Base-by-base conservation (phyloP, 129 eudicot species). In the Artemisia annua region DNA sequence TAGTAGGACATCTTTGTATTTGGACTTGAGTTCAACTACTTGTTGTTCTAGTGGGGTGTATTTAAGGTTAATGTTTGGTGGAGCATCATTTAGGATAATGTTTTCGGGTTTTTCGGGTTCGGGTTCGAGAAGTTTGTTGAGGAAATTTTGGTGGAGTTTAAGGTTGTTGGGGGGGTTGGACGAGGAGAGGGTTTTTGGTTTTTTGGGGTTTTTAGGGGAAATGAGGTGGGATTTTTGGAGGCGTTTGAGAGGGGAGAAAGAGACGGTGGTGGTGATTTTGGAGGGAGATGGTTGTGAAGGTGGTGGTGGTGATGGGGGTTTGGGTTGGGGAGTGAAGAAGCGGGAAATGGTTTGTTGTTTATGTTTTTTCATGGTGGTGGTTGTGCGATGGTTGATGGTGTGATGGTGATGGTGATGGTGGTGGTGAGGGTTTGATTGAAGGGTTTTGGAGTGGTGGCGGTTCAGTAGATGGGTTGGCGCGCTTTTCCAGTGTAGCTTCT, bases 341-440 rank as follows among this genome's bases (percentile, higher is more conserved):
- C 96, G 93, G 78, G 99, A 94, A 62, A 94, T 90, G 4, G 80
- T 86, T 79, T 86, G 89, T 75, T 94, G 99, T 69, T 90, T 94
- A 64, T 90, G 91, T 60, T 90, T 94, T 3, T 89, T 91, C 99
- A 94, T 94, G 71, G 57, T 94, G 71, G 57, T 51, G 80, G 70
- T 43, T 35, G 43, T 35, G 54, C 2, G 30, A 16, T 59, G 68
- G 53, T 50, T 58, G 76, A 20, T 32, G 69, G 56, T 67, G 67
- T 43, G 50, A 78, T 63, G 70, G 77, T 9, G 79, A 48, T 54
- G 17, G 19, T 69, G 66, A 76, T n/a, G 80, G 55, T 39, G 71
- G 70, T 63, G 53, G 13, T 77, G 35, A 30, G 35, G 35, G 35
- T 30, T 30, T 19, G 1, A 0, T 48, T 19, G 18, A 59, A 53